Percentiles rank a stretch among this genome's conserved stretches.
phyloP scores from a whole-genome alignment of 768 basidiomycete species.

The Fistulinella prunicolor region DNA sequence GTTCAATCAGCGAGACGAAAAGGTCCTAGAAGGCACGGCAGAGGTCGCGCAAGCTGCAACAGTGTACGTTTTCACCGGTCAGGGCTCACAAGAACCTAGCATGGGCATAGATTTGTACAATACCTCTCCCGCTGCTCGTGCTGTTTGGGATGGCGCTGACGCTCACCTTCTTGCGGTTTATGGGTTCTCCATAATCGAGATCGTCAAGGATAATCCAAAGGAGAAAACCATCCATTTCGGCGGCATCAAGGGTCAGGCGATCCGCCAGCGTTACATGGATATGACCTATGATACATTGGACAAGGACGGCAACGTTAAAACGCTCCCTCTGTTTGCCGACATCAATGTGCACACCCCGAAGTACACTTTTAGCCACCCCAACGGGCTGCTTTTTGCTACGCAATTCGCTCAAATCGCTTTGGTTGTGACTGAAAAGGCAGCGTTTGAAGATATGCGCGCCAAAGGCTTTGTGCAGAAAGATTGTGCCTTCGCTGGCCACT shows the following conservation, averaged over 20 bases:
- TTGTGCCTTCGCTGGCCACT: slow-evolving; percentile 96
- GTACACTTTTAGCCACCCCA: slow-evolving; percentile 98
- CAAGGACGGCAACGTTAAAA: slow-evolving; percentile 94
- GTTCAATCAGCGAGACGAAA: slow-evolving; percentile 79
- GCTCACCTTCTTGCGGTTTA: slow-evolving; percentile 91
- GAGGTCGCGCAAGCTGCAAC: slow-evolving; percentile 92
- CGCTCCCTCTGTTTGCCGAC: slow-evolving; percentile 92
- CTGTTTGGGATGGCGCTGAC: slow-evolving; percentile 97
- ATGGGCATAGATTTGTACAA: slow-evolving; percentile 99
- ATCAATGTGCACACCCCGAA: slow-evolving; percentile 92
- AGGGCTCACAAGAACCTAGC: slow-evolving; percentile 95
- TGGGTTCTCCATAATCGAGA: slow-evolving; percentile 98
- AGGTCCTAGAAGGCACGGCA: slow-evolving; percentile 88
- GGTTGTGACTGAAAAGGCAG: slow-evolving; percentile 97
- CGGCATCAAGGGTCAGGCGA: slow-evolving; percentile 98
- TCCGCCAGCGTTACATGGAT: slow-evolving; percentile 99
- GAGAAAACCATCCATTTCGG: slow-evolving; percentile 98
- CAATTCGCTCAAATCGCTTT: slow-evolving; percentile 99
- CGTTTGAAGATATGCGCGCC: slow-evolving; percentile 96
- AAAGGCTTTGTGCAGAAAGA: slow-evolving; percentile 93
- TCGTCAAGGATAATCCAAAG: slow-evolving; percentile 98
- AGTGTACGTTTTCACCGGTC: slow-evolving; percentile 97
- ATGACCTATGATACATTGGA: slow-evolving; percentile 98
- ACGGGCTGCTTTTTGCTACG: slow-evolving; percentile 93
- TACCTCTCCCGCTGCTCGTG: slow-evolving; percentile 86